Evolutionary conservation across 2,329 filamentous ascomycete genomes (phyloP).

Genomic region (Beauveria caledonica): DNA sequence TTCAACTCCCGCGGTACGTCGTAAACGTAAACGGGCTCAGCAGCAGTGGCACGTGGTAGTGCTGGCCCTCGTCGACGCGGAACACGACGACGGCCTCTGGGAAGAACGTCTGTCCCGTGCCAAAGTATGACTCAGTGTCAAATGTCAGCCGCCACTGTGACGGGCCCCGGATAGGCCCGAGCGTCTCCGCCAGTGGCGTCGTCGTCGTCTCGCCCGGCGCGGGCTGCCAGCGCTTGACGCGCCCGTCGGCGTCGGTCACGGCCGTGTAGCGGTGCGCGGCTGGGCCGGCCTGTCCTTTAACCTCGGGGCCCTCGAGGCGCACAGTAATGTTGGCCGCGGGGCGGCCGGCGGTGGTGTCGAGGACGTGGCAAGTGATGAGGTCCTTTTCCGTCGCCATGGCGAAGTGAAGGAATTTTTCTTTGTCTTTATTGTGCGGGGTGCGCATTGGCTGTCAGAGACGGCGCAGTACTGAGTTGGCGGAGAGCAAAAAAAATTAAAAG

Average conservation of each 20-base stretch:
- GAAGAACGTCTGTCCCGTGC: constrained; percentile 52
- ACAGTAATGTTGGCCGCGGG: constrained; percentile 61
- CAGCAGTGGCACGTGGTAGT: constrained; percentile 73
- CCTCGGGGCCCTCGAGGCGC: constrained; percentile 44
- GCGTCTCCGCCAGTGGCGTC: constrained; percentile 46
- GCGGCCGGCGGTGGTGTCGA: constrained; percentile 68
- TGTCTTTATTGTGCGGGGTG: no score
- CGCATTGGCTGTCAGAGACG: no score
- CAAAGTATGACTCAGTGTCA: constrained; percentile 65
- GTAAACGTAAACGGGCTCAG: constrained; percentile 74
- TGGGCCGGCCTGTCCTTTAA: constrained; percentile 16
- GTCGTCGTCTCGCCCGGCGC: constrained; percentile 24
- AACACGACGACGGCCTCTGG: constrained; percentile 51
- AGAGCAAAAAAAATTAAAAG: not conserved
- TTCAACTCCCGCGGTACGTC: constrained; percentile 69
- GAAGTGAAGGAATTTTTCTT: no score
- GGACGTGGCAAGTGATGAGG: constrained; percentile 78
- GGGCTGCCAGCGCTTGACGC: constrained; percentile 61
- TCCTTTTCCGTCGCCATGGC: constrained; percentile 33
- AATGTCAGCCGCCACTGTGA: constrained; percentile 64
- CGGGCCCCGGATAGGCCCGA: constrained; percentile 33
- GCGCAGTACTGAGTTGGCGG: not conserved
- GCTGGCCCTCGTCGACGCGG: constrained; percentile 47
- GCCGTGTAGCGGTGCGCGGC: constrained; percentile 13
- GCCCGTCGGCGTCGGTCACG: constrained; percentile 66